A percentile compares a stretch with the other conserved stretches of the same genome.
These are phyloP conservation scores for Diplotaxis tenuifolia DNA, from an alignment of 345 rosid species.

Conservation along the genomic window DNA sequence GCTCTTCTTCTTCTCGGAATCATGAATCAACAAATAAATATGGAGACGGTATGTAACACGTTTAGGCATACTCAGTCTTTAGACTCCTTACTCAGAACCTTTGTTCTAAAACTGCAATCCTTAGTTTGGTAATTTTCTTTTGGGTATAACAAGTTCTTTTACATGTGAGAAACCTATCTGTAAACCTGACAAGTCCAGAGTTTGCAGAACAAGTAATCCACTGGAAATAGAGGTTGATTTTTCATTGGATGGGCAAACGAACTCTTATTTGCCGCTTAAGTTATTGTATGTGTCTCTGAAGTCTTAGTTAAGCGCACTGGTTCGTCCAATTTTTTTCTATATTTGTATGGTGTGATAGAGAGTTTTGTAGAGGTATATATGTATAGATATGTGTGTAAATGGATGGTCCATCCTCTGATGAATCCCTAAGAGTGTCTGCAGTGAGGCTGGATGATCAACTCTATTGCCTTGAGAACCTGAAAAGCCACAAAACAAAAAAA, in stretches of 20 bases:
- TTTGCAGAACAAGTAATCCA: constrained; percentile 69
- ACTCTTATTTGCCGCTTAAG: no score
- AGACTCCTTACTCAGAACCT: not conserved
- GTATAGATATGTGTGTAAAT: not conserved
- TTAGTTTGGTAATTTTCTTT: not conserved
- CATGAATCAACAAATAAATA: constrained; percentile 40
- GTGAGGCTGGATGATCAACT: constrained; percentile 60
- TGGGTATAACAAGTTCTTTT: constrained; percentile 50
- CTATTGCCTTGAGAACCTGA: constrained; percentile 55
- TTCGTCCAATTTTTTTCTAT: constrained; percentile 8
- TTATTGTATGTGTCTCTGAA: no score
- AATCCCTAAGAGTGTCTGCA: constrained; percentile 77
- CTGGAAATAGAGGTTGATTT: not conserved
- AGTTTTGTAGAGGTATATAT: constrained; percentile 13
- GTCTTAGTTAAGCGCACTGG: no score
- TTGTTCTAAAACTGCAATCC: not conserved
- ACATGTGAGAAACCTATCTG: constrained; percentile 76
- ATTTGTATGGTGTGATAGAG: constrained; percentile 7
- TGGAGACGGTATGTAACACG: constrained; percentile 61
- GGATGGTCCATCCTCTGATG: constrained; percentile 53
- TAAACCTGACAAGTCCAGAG: constrained; percentile 71
- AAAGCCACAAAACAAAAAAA: not conserved
- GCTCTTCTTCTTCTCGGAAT: constrained; percentile 51
- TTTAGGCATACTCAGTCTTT: not conserved
- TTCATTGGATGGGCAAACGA: not conserved